Evolutionary conservation across 2,329 filamentous ascomycete genomes (phyloP).

Genomic region (Ceratocystis destructans): DNA sequence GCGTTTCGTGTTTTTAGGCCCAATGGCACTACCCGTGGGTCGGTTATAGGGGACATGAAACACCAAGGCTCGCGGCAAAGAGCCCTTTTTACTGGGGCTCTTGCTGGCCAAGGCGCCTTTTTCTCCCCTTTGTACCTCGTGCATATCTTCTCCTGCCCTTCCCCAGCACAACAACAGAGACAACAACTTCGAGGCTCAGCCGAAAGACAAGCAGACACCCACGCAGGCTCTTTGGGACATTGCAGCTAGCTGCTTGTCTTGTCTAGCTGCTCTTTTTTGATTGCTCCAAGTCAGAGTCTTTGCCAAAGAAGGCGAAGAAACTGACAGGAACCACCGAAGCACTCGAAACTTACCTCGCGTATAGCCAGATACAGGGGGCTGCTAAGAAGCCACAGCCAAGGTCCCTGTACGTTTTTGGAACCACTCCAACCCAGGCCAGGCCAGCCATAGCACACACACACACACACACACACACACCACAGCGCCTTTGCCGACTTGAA

Average conservation of each 20-base stretch:
- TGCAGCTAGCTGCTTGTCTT: no score
- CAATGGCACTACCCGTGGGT: slow-evolving; percentile 6
- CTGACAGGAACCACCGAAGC: no score
- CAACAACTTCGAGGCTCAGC: no score
- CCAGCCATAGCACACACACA: not conserved
- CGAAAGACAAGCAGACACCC: no score
- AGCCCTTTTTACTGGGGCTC: not conserved
- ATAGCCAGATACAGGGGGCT: no score
- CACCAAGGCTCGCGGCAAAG: slow-evolving; percentile 12
- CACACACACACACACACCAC: not conserved
- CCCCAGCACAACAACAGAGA: not conserved
- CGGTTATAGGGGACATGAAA: slow-evolving; percentile 14
- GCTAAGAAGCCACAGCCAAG: not conserved
- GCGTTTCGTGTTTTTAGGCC: slow-evolving; percentile 11
- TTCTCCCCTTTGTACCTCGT: not conserved
- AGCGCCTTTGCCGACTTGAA: not conserved
- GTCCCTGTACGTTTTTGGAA: not conserved
- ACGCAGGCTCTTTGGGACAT: no score
- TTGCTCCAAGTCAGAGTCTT: no score
- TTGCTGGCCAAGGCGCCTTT: not conserved
- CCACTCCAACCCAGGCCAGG: not conserved
- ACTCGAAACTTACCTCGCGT: no score
- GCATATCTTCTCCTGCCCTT: not conserved
- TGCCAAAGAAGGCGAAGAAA: no score
- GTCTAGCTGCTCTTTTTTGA: no score